Evolutionary conservation across 441 rosid genomes (phyloP).

Genomic region (Dalechampia spathulata): DNA sequence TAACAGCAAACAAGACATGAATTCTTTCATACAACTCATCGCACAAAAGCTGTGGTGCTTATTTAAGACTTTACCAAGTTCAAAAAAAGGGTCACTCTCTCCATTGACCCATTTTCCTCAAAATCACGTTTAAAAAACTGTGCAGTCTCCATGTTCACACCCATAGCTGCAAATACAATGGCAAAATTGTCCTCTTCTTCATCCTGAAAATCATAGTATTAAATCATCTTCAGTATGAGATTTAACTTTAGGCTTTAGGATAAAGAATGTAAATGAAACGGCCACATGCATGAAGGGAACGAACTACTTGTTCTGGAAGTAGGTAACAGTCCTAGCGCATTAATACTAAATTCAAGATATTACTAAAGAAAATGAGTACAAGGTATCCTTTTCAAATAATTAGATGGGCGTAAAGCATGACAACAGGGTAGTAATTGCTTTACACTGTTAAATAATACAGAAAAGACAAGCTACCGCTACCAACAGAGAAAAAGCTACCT

Average conservation of each 20-base stretch:
- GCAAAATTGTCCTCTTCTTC: conserved; percentile 94
- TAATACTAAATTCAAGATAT: no score
- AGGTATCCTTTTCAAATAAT: no score
- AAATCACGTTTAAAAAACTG: conserved; percentile 98
- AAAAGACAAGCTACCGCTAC: not conserved
- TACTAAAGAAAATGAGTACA: no score
- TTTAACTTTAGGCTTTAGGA: not conserved
- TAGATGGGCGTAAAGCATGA: not conserved
- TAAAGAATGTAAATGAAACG: not conserved
- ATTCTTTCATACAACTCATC: not conserved
- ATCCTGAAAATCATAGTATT: conserved; percentile 41
- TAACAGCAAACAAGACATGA: conserved; percentile 7
- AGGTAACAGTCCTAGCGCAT: no score
- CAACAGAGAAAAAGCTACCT: no score
- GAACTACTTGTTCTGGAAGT: no score
- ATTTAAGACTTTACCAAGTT: conserved; percentile 54
- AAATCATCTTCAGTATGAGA: not conserved
- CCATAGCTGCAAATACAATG: conserved; percentile 97
- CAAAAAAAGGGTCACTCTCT: conserved; percentile 90
- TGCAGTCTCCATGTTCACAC: conserved; percentile 98
- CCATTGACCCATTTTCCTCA: conserved; percentile 99
- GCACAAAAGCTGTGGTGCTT: not conserved
- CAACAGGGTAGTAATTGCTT: not conserved
- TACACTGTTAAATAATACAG: not conserved
- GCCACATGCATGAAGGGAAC: no score